Conservation (phyloP, 257 asterid species). For the Petunia secreta region DNA sequence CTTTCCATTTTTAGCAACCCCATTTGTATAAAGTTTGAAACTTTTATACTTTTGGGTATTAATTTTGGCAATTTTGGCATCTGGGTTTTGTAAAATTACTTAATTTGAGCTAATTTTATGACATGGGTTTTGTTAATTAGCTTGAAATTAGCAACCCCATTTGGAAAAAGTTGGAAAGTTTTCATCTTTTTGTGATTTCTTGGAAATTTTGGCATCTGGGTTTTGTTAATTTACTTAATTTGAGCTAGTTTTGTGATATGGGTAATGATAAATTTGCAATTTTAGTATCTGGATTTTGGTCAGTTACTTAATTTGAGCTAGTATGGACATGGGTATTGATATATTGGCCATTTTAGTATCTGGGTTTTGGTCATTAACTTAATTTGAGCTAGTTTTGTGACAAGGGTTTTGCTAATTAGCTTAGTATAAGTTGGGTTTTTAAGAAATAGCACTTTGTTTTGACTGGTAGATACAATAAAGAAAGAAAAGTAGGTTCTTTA, state of each 20-base stretch:
- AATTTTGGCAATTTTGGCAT: conserved; percentile 22
- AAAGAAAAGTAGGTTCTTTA: conserved; percentile 16
- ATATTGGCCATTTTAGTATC: conserved; percentile 24
- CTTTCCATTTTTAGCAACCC: neutral
- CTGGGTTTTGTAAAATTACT: neutral
- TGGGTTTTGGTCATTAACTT: neutral
- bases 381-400: conserved; percentile 27
- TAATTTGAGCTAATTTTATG: conserved; percentile 27
- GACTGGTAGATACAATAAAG: conserved; percentile 32
- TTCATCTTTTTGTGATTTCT: too few relatives aligned
- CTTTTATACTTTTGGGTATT: neutral
- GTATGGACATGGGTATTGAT: neutral
- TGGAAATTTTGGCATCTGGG: neutral
- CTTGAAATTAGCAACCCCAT: neutral
- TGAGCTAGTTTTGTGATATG: neutral
- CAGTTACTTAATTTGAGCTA: neutral
- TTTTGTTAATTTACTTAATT: neutral
- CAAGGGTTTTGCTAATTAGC: conserved; percentile 31
- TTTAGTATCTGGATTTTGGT: neutral
- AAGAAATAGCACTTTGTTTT: conserved; percentile 20
- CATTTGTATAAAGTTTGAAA: neutral
- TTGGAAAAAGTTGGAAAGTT: too few relatives aligned
- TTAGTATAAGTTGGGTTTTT: conserved; percentile 33
- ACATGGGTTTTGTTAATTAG: conserved; percentile 29
- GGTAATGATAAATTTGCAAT: neutral